phyloP scores from a whole-genome alignment of 495 filamentous ascomycete species.

The Aspergillus carlsbadensis region DNA sequence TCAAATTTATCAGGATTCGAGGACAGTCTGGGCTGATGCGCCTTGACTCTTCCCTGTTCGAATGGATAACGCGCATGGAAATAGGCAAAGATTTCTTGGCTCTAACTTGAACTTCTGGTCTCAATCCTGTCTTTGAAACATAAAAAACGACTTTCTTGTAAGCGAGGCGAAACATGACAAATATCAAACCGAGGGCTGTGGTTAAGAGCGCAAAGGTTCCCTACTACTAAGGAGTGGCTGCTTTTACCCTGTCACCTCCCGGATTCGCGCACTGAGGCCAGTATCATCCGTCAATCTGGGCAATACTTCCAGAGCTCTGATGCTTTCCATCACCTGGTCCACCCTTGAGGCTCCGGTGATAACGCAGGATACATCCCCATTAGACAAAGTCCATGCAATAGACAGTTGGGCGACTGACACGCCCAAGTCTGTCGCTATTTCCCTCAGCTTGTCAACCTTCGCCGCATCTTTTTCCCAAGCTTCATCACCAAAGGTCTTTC shows the following conservation, averaged over 20 bases:
- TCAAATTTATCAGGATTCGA: too few species aligned
- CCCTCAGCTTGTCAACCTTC: slow-evolving; percentile 21
- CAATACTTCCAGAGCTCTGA: slow-evolving; percentile 58
- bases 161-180: too few species aligned
- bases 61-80: too few species aligned
- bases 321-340: slow-evolving; percentile 70
- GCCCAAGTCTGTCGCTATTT: slow-evolving; percentile 65
- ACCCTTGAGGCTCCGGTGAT: slow-evolving; percentile 73
- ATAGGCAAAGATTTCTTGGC: too few species aligned
- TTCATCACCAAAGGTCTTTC: slow-evolving; percentile 25
- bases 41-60: too few species aligned
- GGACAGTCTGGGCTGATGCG: too few species aligned
- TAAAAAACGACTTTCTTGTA: too few species aligned
- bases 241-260: slow-evolving; percentile 62
- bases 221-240: slow-evolving; percentile 28
- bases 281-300: slow-evolving; percentile 64
- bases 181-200: too few species aligned
- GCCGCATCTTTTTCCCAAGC: slow-evolving; percentile 23
- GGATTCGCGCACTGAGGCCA: slow-evolving; percentile 67
- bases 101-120: too few species aligned
- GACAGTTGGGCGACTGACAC: slow-evolving; percentile 64
- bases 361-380: slow-evolving; percentile 67
- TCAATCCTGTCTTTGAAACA: too few species aligned
- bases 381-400: slow-evolving; percentile 77
- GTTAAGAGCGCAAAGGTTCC: too few species aligned